Conservation (phyloP, 1,284 basidiomycete species). For the Trichosporon sp. region DNA sequence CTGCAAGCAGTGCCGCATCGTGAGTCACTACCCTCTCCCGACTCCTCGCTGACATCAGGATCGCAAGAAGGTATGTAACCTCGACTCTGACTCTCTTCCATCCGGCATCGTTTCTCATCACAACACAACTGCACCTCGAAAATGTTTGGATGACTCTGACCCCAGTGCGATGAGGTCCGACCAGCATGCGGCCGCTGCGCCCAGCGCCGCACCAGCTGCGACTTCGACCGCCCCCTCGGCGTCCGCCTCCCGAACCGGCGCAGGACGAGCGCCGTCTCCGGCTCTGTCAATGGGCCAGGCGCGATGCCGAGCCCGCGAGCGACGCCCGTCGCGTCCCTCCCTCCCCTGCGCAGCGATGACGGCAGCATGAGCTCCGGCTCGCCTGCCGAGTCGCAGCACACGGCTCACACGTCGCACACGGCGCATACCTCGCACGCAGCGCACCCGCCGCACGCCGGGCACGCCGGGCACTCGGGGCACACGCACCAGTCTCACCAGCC, state of each 20-base stretch:
- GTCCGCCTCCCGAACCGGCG: conserved; percentile 10
- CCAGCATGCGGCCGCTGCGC: conserved; percentile 14
- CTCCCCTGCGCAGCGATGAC: not conserved
- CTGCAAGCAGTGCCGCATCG: conserved; percentile 17
- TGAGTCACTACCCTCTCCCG: not conserved
- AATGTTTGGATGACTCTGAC: not conserved
- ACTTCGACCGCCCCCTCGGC: conserved; percentile 17
- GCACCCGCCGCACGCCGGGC: not conserved
- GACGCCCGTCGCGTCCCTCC: not conserved
- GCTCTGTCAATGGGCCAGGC: not conserved
- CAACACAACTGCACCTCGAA: not conserved
- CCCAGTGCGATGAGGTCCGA: conserved; percentile 15
- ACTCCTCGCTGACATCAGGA: not conserved
- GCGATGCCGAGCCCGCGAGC: not conserved
- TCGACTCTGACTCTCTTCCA: not conserved
- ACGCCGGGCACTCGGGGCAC: not conserved
- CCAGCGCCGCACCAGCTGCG: conserved; percentile 5
- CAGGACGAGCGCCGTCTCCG: not conserved
- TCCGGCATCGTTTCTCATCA: not conserved
- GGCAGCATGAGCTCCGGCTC: conserved; percentile 1
- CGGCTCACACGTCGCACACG: not conserved
- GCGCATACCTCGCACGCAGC: too few species aligned
- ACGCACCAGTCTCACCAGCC: not conserved
- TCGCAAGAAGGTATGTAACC: conserved; percentile 13
- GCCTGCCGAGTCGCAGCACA: not conserved